A percentile compares a stretch with the other conserved stretches of the same genome.
Evolutionary conservation across 257 asterid species (phyloP).

Genomic region (Fraxinus americana): DNA sequence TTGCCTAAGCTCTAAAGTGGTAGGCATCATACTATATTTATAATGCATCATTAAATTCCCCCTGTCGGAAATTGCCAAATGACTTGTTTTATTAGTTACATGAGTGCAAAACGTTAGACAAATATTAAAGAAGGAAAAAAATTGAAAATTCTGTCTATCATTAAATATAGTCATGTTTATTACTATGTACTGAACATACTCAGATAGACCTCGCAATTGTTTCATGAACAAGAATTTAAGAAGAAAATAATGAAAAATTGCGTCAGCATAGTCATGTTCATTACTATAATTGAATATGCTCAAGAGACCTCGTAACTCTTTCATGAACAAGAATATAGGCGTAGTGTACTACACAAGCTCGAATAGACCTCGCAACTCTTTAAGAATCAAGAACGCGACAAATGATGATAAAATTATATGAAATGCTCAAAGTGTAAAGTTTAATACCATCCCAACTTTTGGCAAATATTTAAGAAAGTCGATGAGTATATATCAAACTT

Average conservation of each 20-base stretch:
- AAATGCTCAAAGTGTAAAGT: not conserved
- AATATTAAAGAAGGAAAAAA: too few relatives aligned
- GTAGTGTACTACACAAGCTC: not conserved
- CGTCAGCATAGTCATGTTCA: not conserved
- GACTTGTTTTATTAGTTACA: too few relatives aligned
- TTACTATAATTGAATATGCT: too few relatives aligned
- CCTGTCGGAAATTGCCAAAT: slow-evolving; percentile 42
- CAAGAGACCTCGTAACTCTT: too few relatives aligned
- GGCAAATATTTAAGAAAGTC: slow-evolving; percentile 26
- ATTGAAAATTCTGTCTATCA: too few relatives aligned
- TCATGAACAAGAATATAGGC: not conserved
- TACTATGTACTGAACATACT: too few relatives aligned
- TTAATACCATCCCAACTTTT: slow-evolving; percentile 13
- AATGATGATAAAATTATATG: slow-evolving; percentile 7
- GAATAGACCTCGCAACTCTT: slow-evolving; percentile 16
- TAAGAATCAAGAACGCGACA: slow-evolving; percentile 29
- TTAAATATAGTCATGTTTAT: too few relatives aligned
- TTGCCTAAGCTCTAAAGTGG: slow-evolving; percentile 32
- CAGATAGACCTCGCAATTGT: too few relatives aligned
- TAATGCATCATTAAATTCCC: slow-evolving; percentile 44
- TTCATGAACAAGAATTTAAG: too few relatives aligned
- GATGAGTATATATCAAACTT: not conserved
- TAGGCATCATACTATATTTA: slow-evolving; percentile 36
- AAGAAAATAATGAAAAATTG: too few relatives aligned
- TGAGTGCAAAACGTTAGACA: too few relatives aligned